A percentile compares a stretch with the other conserved stretches of the same genome.
These are phyloP conservation scores for Mycoemilia scoparia DNA, from an alignment of 192 early-diverging fungal genomes.

Conservation along the genomic window DNA sequence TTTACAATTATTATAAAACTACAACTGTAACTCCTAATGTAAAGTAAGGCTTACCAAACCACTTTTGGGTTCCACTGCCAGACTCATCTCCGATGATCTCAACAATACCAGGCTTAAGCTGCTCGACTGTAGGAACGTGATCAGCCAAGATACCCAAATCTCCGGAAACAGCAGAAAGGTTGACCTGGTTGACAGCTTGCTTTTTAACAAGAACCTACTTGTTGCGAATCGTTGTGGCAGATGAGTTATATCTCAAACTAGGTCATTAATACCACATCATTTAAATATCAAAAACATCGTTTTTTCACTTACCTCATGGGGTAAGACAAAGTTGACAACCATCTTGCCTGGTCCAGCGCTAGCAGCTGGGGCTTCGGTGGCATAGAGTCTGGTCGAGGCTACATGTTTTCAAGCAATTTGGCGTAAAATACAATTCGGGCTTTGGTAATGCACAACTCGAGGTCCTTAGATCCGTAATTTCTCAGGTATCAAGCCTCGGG, in stretches of 20 bases:
- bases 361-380: conserved; percentile 49
- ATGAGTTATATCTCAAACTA: neutral
- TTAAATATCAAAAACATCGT: conserved; percentile 1
- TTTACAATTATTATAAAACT: conserved; percentile 1
- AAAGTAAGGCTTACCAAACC: no score
- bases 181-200: conserved; percentile 71
- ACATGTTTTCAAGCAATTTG: no score
- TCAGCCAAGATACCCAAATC: conserved; percentile 96
- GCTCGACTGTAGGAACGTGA: conserved; percentile 93
- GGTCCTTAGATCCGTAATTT: no score
- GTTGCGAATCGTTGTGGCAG: conserved; percentile 36
- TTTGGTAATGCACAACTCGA: no score
- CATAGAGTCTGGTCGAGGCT: conserved; percentile 47
- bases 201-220: conserved; percentile 54
- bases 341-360: conserved; percentile 46
- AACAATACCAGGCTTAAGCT: conserved; percentile 79
- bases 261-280: neutral
- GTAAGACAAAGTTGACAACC: conserved; percentile 71
- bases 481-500: no score
- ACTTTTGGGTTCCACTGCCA: conserved; percentile 47
- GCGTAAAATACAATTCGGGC: no score
- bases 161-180: conserved; percentile 77
- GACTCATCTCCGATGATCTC: conserved; percentile 60
- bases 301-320: conserved; percentile 90
- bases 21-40: conserved; percentile 3